Conservation (phyloP, 2,329 filamentous ascomycete genomes). For the Fusarium verrucosum region DNA sequence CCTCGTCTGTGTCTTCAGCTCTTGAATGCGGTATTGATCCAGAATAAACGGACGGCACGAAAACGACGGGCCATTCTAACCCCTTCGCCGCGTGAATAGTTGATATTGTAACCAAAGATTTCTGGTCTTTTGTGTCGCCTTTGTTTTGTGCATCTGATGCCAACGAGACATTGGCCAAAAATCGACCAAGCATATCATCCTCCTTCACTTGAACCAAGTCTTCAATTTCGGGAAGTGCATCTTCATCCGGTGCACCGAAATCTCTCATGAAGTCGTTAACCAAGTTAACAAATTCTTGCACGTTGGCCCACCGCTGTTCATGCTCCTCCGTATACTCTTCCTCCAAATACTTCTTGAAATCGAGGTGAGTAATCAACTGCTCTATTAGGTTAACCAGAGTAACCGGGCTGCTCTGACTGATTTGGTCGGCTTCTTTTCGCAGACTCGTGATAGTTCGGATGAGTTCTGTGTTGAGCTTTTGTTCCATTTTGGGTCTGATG, state of each 20-base stretch:
- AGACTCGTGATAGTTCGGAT: conserved; percentile 54
- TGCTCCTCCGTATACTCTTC: conserved; percentile 76
- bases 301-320: conserved; percentile 85
- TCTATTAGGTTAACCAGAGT: conserved; percentile 61
- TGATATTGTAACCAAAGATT: conserved; percentile 82
- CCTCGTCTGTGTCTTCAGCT: conserved; percentile 86
- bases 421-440: conserved; percentile 44
- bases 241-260: conserved; percentile 58
- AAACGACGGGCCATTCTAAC: conserved; percentile 95
- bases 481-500: conserved; percentile 61
- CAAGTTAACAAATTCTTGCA: conserved; percentile 85
- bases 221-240: conserved; percentile 73
- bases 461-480: conserved; percentile 62
- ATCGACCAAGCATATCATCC: conserved; percentile 72
- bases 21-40: conserved; percentile 91
- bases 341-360: conserved; percentile 78
- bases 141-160: conserved; percentile 79
- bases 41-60: conserved; percentile 88
- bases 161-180: conserved; percentile 90
- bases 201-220: conserved; percentile 75
- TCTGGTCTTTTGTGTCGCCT: conserved; percentile 64
- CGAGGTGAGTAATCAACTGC: conserved; percentile 69
- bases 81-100: conserved; percentile 98
- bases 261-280: conserved; percentile 74
- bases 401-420: conserved; percentile 42